These are phyloP conservation scores for Epichloe uncinata DNA, from an alignment of 2,329 filamentous ascomycete species.

Conservation along the genomic window DNA sequence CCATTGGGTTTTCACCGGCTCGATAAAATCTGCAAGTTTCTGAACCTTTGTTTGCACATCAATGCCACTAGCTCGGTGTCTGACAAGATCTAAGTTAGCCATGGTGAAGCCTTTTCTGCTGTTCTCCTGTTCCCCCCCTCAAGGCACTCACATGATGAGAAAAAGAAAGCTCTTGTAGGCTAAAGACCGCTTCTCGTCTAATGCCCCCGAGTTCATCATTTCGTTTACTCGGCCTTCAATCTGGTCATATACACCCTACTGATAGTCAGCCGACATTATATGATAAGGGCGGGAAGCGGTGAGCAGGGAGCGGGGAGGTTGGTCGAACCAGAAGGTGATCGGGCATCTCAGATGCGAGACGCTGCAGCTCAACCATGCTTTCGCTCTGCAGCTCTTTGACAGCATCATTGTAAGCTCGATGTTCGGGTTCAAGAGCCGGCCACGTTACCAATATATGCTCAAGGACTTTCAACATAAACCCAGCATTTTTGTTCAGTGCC, in stretches of 20 bases:
- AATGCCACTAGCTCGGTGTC: conserved; percentile 68
- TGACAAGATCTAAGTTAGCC: conserved; percentile 16
- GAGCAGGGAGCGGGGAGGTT: not conserved
- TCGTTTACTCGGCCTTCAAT: conserved; percentile 74
- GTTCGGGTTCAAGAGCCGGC: conserved; percentile 57
- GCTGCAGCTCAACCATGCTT: conserved; percentile 76
- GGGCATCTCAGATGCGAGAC: conserved; percentile 79
- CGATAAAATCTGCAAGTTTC: conserved; percentile 63
- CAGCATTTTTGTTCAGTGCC: conserved; percentile 61
- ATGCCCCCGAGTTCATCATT: conserved; percentile 55
- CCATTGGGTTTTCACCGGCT: conserved; percentile 75
- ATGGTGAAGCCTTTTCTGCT: not conserved
- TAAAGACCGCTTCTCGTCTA: conserved; percentile 73
- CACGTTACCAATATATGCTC: conserved; percentile 83
- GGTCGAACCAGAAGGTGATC: conserved; percentile 63
- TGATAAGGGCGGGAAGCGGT: not conserved
- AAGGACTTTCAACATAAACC: conserved; percentile 77
- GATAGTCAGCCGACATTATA: not conserved
- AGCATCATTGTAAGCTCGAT: conserved; percentile 68
- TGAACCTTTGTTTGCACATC: conserved; percentile 57
- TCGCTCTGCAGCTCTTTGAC: conserved; percentile 80
- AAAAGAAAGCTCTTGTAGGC: conserved; percentile 86
- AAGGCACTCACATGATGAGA: conserved; percentile 58
- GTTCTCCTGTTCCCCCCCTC: not conserved
- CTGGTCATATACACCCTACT: conserved; percentile 68